Conservation (phyloP, 306 rosid genomes). For the Lablab purpureus region DNA sequence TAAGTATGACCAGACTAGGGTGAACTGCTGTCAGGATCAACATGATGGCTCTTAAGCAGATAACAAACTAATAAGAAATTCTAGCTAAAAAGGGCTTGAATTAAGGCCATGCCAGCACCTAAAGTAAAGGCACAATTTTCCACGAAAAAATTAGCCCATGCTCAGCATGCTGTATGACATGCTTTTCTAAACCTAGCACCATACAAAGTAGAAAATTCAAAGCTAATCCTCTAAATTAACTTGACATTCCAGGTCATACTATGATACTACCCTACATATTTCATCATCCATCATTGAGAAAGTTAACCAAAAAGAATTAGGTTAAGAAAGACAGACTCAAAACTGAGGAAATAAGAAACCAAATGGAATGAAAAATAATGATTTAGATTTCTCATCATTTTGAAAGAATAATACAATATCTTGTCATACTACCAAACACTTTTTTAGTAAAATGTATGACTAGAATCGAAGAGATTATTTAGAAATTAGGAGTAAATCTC, state of each 20-base stretch:
- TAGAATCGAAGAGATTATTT: conserved; percentile 11
- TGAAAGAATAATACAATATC: conserved; percentile 6
- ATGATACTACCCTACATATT: not conserved
- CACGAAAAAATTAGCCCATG: not conserved
- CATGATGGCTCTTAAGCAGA: not conserved
- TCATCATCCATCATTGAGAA: not conserved
- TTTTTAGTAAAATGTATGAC: conserved; percentile 32
- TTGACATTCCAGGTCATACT: not conserved
- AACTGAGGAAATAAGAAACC: not conserved
- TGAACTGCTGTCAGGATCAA: not conserved
- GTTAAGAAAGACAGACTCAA: not conserved
- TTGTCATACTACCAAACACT: not conserved
- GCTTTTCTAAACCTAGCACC: not conserved
- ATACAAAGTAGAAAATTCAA: not conserved
- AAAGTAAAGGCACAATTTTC: not conserved
- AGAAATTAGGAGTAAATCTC: conserved; percentile 47
- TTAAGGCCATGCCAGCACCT: not conserved
- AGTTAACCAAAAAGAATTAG: not conserved
- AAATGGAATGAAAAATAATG: not conserved
- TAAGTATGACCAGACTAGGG: not conserved
- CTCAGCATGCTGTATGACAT: not conserved
- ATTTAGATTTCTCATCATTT: not conserved
- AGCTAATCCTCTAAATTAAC: not conserved
- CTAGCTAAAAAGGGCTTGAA: not conserved
- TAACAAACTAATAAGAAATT: too few species aligned